These are phyloP conservation scores for Pneumocystis wakefieldiae DNA, from an alignment of 1,139 yeast genomes.

Conservation along the genomic window DNA sequence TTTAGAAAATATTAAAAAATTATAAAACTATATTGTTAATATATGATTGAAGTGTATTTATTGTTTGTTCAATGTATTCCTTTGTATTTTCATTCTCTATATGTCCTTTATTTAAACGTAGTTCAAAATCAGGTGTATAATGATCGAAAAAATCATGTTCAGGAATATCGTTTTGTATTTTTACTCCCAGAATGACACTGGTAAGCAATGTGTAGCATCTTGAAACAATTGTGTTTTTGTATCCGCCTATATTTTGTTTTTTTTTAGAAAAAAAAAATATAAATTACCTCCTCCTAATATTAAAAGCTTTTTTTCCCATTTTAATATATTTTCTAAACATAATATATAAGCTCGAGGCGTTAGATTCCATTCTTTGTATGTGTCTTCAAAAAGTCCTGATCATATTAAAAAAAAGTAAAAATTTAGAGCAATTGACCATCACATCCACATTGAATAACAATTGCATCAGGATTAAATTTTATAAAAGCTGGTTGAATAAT, in stretches of 20 bases:
- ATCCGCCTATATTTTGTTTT: constrained; percentile 37
- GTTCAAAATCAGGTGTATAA: background rate
- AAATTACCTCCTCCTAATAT: constrained; percentile 41
- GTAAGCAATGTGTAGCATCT: constrained; percentile 52
- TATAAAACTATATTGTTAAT: background rate
- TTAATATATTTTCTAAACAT: constrained; percentile 27
- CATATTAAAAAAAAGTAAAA: background rate
- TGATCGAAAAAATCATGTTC: background rate
- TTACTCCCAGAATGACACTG: background rate
- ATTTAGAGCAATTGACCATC: constrained; percentile 34
- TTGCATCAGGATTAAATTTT: constrained; percentile 33
- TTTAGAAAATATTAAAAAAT: background rate
- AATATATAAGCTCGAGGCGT: constrained; percentile 37
- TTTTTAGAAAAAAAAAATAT: background rate
- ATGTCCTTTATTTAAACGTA: background rate
- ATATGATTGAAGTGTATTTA: background rate
- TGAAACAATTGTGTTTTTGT: constrained; percentile 47
- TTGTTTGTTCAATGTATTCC: background rate
- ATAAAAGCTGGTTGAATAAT: constrained; percentile 34
- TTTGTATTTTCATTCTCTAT: background rate
- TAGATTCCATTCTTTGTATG: constrained; percentile 53
- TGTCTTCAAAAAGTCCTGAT: constrained; percentile 34
- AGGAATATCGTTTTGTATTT: background rate
- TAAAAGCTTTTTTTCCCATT: constrained; percentile 27
- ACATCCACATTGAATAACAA: constrained; percentile 56